These are phyloP conservation scores for Ogataea pignaliae DNA, from an alignment of 805 yeast genomes.

Conservation along the genomic window DNA sequence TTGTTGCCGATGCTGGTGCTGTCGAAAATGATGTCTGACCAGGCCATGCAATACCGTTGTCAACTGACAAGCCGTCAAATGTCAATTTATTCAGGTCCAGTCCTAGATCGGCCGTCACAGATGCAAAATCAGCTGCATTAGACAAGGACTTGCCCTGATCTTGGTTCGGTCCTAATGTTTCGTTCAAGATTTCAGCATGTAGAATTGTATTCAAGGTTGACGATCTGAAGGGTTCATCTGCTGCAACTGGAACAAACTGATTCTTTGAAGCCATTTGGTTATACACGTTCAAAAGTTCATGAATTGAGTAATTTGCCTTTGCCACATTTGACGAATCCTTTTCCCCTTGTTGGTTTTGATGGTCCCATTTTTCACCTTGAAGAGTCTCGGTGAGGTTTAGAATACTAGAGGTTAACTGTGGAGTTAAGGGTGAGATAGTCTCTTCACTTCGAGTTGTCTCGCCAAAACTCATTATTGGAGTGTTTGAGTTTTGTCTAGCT, in stretches of 20 bases:
- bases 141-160: too few relatives aligned
- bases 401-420: background rate
- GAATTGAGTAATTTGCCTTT: slow-evolving; percentile 35
- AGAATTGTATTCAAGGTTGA: slow-evolving; percentile 16
- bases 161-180: slow-evolving; percentile 1
- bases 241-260: slow-evolving; percentile 16
- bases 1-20: slow-evolving; percentile 1
- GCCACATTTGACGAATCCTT: too few relatives aligned
- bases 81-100: slow-evolving; percentile 5
- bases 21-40: background rate
- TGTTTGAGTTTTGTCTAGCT: slow-evolving; percentile 1
- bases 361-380: background rate
- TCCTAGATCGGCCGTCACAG: too few relatives aligned
- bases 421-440: background rate
- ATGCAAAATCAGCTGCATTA: too few relatives aligned
- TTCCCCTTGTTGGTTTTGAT: background rate
- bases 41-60: too few relatives aligned
- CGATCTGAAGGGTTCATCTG: slow-evolving; percentile 29
- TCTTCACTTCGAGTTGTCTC: slow-evolving; percentile 1
- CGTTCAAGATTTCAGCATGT: slow-evolving; percentile 14
- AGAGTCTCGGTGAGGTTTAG: background rate
- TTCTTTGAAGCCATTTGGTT: slow-evolving; percentile 32
- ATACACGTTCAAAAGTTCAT: slow-evolving; percentile 53
- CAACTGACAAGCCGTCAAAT: background rate
- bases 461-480: slow-evolving; percentile 6